Conservation (phyloP, 495 filamentous ascomycete genomes). For the Diplogelasinospora grovesii region DNA sequence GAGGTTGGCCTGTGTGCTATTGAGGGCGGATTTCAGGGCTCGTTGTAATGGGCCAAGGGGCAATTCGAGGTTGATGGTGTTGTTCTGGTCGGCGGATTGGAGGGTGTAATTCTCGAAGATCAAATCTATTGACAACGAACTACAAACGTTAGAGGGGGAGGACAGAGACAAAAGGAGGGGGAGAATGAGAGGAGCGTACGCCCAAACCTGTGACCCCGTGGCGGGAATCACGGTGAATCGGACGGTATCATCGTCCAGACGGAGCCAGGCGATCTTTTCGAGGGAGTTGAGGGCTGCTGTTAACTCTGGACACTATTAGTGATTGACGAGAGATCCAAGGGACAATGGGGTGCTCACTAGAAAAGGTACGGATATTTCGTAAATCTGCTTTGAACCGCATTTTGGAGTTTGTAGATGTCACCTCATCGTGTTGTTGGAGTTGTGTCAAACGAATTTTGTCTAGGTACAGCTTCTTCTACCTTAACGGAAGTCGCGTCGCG, state of each 20-base stretch:
- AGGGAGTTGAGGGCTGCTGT: slow-evolving; percentile 77
- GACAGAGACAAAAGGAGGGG: not conserved
- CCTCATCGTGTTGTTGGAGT: too few species aligned
- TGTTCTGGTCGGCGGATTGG: slow-evolving; percentile 69
- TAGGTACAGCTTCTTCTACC: too few species aligned
- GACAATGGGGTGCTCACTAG: too few species aligned
- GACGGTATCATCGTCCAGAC: slow-evolving; percentile 74
- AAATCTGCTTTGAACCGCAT: slow-evolving; percentile 83
- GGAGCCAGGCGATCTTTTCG: slow-evolving; percentile 89
- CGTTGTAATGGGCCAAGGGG: slow-evolving; percentile 73
- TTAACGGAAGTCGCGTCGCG: too few species aligned
- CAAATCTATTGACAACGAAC: slow-evolving; percentile 58
- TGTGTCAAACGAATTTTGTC: too few species aligned
- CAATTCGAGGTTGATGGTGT: slow-evolving; percentile 92
- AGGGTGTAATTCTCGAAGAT: slow-evolving; percentile 88
- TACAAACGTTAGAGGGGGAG: slow-evolving; percentile 11
- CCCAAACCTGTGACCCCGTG: slow-evolving; percentile 92
- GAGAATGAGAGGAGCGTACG: slow-evolving; percentile 67
- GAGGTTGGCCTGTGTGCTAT: slow-evolving; percentile 68
- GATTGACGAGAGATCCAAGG: too few species aligned
- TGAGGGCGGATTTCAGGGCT: slow-evolving; percentile 76
- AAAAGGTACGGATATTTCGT: slow-evolving; percentile 64
- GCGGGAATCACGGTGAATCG: slow-evolving; percentile 95
- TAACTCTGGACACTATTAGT: slow-evolving; percentile 70
- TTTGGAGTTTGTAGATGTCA: slow-evolving; percentile 11